phyloP scores from a whole-genome alignment of 2,329 filamentous ascomycete genomes.

The Coniochaeta sp. region DNA sequence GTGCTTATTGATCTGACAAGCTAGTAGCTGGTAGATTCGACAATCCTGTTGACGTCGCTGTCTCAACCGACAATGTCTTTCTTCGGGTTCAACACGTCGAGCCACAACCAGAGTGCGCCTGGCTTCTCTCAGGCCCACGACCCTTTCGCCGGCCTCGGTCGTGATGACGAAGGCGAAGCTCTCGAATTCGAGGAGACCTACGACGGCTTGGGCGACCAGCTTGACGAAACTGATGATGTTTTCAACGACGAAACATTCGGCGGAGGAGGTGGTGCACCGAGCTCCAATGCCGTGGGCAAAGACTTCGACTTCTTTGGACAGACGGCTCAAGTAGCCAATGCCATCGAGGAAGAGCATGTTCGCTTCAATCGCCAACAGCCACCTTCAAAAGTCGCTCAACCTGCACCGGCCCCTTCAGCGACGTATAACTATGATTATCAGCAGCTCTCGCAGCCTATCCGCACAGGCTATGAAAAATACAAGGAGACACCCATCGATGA shows the following conservation, averaged over 20 bases:
- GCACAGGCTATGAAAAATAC: constrained; percentile 89
- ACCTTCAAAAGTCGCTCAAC: constrained; percentile 34
- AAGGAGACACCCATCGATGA: constrained; percentile 80
- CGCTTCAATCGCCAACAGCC: constrained; percentile 72
- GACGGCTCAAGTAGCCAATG: constrained; percentile 78
- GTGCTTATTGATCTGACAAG: background rate
- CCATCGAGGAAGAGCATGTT: constrained; percentile 84
- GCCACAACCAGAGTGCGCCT: constrained; percentile 60
- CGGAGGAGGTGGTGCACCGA: constrained; percentile 28
- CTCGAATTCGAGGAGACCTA: constrained; percentile 94
- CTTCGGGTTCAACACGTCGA: constrained; percentile 75
- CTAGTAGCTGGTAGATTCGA: background rate
- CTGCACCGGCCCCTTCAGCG: constrained; percentile 19
- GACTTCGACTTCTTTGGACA: constrained; percentile 97
- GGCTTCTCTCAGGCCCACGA: constrained; percentile 81
- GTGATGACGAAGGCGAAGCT: constrained; percentile 51
- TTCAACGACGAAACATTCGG: constrained; percentile 98
- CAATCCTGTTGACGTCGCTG: background rate
- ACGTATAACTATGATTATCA: constrained; percentile 26
- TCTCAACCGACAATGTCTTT: constrained; percentile 62
- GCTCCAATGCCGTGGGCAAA: constrained; percentile 58
- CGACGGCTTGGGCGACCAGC: constrained; percentile 83
- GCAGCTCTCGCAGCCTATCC: constrained; percentile 49
- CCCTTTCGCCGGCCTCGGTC: constrained; percentile 78
- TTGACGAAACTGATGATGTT: constrained; percentile 86